Evolutionary conservation across 352 stramenopile genomes (phyloP).

Genomic region (Phytophthora vignae): DNA sequence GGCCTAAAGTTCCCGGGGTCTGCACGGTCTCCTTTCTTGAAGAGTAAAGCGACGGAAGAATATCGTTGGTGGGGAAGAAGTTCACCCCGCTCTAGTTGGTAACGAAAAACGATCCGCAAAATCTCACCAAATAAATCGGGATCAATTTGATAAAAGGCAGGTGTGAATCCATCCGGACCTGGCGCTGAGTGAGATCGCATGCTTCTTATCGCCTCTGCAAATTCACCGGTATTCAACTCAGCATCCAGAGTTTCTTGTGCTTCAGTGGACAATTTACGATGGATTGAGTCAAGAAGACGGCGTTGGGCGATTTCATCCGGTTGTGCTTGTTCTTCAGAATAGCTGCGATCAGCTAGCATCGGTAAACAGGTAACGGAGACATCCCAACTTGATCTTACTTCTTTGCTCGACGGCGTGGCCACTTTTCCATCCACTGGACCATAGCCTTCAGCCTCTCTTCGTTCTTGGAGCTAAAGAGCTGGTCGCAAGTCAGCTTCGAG

Average conservation of each 20-base stretch:
- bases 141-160: slow-evolving; percentile 2
- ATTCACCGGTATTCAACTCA: neutral
- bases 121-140: slow-evolving; percentile 1
- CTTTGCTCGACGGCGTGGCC: neutral
- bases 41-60: neutral
- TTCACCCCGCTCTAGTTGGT: slow-evolving; percentile 1
- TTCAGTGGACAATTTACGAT: neutral
- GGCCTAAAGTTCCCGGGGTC: neutral
- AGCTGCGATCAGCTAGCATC: neutral
- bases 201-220: neutral
- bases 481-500: neutral
- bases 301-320: neutral
- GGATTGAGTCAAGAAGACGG: neutral
- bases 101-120: neutral
- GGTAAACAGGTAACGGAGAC: too few relatives aligned
- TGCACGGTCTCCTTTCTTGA: neutral
- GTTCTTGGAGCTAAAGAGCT: neutral
- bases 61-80: slow-evolving; percentile 1
- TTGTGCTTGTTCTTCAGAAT: neutral
- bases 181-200: slow-evolving; percentile 1
- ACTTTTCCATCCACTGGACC: neutral
- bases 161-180: neutral
- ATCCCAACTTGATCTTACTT: neutral
- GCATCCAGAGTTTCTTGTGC: neutral
- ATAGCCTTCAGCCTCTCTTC: neutral